Conservation (phyloP, 2,329 filamentous ascomycete genomes). For the Rhynchosporium agropyri region DNA sequence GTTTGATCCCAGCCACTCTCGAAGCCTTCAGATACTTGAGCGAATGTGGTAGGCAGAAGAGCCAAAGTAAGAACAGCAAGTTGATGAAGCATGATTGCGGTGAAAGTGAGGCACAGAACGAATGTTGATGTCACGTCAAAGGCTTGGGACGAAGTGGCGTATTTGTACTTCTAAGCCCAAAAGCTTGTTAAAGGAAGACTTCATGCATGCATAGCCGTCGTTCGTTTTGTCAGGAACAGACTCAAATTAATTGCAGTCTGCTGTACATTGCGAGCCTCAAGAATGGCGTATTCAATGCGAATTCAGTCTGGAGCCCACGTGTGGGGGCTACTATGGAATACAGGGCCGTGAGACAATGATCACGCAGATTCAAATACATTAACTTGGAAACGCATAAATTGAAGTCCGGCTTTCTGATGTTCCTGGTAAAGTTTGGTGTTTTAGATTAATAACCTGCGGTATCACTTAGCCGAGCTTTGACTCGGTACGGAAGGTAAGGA, state of each 20-base stretch:
- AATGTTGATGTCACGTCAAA: slow-evolving; percentile 5
- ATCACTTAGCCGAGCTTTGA: slow-evolving; percentile 6
- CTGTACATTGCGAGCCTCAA: slow-evolving; percentile 9
- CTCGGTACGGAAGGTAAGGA: too few relatives aligned
- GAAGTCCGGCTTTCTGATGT: not conserved
- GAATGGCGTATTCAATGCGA: slow-evolving; percentile 22
- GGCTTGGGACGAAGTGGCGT: slow-evolving; percentile 4
- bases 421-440: slow-evolving; percentile 13
- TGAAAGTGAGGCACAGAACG: not conserved
- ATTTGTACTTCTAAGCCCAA: slow-evolving; percentile 39
- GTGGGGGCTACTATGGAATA: not conserved
- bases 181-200: slow-evolving; percentile 1
- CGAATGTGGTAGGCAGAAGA: slow-evolving; percentile 51
- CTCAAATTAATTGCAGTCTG: not conserved
- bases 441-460: slow-evolving; percentile 7
- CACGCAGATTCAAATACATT: slow-evolving; percentile 14
- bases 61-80: slow-evolving; percentile 50
- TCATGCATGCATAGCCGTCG: not conserved
- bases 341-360: not conserved
- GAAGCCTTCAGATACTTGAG: slow-evolving; percentile 58
- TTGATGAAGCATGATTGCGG: slow-evolving; percentile 48
- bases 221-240: not conserved
- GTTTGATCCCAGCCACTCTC: slow-evolving; percentile 60
- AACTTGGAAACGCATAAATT: slow-evolving; percentile 9
- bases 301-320: slow-evolving; percentile 27